Percentiles rank a stretch among this genome's conserved stretches.
These are phyloP conservation scores for Cercospora citrullina DNA, from an alignment of 2,329 filamentous ascomycete genomes.

Conservation along the genomic window DNA sequence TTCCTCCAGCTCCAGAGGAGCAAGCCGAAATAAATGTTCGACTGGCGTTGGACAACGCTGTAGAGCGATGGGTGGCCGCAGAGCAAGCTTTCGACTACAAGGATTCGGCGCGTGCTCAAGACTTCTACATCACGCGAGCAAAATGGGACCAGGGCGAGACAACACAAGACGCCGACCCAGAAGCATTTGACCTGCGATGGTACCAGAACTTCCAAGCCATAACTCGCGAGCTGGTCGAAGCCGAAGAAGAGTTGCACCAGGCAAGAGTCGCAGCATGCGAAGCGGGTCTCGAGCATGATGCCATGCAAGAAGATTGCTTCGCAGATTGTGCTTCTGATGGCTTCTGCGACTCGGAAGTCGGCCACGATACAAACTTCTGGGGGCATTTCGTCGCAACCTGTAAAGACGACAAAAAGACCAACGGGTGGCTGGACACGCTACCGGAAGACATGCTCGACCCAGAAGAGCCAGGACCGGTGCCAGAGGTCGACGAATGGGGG, in stretches of 20 bases:
- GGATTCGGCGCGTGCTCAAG: neutral
- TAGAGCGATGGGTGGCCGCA: neutral
- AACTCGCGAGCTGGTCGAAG: neutral
- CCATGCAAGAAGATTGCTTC: neutral
- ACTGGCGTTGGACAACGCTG: neutral
- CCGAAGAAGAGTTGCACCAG: neutral
- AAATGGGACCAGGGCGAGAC: neutral
- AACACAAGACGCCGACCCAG: neutral
- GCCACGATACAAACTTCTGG: neutral
- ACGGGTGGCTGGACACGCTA: neutral
- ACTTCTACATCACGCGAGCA: neutral
- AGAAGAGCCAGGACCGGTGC: neutral
- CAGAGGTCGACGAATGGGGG: neutral
- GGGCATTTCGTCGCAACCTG: neutral
- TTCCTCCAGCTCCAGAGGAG: neutral
- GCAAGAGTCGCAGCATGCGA: neutral
- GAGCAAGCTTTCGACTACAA: neutral
- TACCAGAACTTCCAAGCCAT: neutral
- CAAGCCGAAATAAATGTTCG: neutral
- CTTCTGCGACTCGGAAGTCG: neutral
- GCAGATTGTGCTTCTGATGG: neutral
- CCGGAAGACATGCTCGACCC: neutral
- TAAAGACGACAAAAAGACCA: neutral
- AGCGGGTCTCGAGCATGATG: neutral
- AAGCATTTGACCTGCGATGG: neutral